A percentile compares a stretch with the other conserved stretches of the same genome.
phyloP scores from a whole-genome alignment of 768 basidiomycete species.

The Imleria badia region DNA sequence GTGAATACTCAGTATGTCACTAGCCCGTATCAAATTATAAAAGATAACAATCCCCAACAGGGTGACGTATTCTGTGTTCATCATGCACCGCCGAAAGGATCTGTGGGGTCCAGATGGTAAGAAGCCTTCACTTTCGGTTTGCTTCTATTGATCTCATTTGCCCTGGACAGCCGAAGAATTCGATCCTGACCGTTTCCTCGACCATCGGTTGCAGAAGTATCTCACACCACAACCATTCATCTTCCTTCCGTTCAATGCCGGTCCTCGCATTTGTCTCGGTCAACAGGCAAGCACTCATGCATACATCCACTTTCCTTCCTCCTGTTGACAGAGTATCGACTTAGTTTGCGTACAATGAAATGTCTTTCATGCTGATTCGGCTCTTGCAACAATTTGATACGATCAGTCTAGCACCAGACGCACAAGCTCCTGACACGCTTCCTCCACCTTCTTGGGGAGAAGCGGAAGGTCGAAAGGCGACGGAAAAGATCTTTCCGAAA shows the following conservation, averaged over 20 bases:
- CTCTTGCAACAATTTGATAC: conserved; percentile 59
- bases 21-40: neutral
- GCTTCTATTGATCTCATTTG: neutral
- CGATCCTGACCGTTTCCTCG: conserved; percentile 72
- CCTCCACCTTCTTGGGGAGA: conserved; percentile 50
- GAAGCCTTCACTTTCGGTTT: neutral
- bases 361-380: conserved; percentile 63
- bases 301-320: neutral
- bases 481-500: conserved; percentile 53
- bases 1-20: conserved; percentile 40
- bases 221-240: conserved; percentile 65
- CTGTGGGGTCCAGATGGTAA: conserved; percentile 73
- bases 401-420: conserved; percentile 45
- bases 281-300: conserved; percentile 37
- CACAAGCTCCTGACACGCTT: conserved; percentile 44
- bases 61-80: conserved; percentile 52
- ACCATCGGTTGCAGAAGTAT: conserved; percentile 60
- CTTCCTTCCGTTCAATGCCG: conserved; percentile 64
- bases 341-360: conserved; percentile 57
- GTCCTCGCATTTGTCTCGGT: conserved; percentile 58
- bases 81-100: conserved; percentile 65
- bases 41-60: conserved; percentile 9
- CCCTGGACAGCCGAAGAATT: conserved; percentile 53
- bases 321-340: neutral
- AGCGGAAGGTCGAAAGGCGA: conserved; percentile 45